phyloP scores from a whole-genome alignment of 371 early-diverging fungal species.

The Mortierella sp. region DNA sequence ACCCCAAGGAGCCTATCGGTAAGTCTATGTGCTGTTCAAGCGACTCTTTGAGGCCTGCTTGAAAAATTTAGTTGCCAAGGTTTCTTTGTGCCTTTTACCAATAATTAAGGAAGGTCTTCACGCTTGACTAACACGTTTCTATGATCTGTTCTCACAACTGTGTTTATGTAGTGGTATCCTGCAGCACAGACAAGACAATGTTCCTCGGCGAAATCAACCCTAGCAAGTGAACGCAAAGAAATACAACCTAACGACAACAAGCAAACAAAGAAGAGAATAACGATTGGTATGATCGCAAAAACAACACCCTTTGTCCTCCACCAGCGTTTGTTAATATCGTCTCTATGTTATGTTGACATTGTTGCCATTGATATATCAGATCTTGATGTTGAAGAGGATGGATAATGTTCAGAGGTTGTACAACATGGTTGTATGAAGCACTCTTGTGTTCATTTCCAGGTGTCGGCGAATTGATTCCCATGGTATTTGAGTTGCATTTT shows the following conservation, averaged over 20 bases:
- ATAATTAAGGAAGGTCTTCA: not conserved
- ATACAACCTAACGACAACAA: not conserved
- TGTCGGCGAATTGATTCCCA: not conserved
- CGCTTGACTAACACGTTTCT: not conserved
- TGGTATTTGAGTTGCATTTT: not conserved
- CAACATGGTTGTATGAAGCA: not conserved
- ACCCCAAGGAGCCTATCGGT: conserved; percentile 90
- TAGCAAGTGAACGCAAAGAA: conserved; percentile 23
- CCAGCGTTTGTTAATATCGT: not conserved
- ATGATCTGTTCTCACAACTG: not conserved
- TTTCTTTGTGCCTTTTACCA: not conserved
- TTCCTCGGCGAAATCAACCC: conserved; percentile 89
- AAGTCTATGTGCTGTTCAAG: conserved; percentile 19
- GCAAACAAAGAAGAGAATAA: not conserved
- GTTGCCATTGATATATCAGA: not conserved
- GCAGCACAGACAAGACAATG: conserved; percentile 89
- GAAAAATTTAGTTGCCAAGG: not conserved
- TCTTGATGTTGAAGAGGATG: not conserved
- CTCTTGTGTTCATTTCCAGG: not conserved
- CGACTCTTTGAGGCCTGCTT: too few species aligned
- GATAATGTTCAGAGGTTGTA: not conserved
- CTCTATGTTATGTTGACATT: not conserved
- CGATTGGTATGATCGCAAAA: not conserved
- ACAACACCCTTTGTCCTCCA: not conserved
- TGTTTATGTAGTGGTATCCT: conserved; percentile 71